Percentiles rank a stretch among this genome's conserved stretches.
phyloP scores from a whole-genome alignment of 805 yeast species.

The Barnettozyma sp. region DNA sequence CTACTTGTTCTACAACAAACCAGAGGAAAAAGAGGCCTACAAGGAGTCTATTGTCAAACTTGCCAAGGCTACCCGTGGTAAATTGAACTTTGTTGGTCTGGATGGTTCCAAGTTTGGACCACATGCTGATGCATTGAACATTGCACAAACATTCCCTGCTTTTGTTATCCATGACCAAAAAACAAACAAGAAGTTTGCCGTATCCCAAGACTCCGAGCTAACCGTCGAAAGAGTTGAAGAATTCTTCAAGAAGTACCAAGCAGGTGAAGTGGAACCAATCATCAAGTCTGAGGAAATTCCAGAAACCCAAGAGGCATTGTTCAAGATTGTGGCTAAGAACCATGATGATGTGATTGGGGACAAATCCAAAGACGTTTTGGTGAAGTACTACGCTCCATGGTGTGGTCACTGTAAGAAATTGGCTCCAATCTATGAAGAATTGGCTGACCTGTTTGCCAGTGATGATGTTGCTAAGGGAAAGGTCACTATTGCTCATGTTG shows the following conservation, averaged over 20 bases:
- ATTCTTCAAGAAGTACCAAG: constrained; percentile 57
- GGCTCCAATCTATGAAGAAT: constrained; percentile 83
- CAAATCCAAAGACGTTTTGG: constrained; percentile 60
- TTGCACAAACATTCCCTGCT: constrained; percentile 82
- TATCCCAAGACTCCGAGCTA: constrained; percentile 50
- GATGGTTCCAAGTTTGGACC: constrained; percentile 74
- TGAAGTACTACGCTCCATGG: constrained; percentile 96
- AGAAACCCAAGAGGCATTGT: constrained; percentile 67
- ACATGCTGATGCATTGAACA: constrained; percentile 81
- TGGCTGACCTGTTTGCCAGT: constrained; percentile 59
- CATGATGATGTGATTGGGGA: constrained; percentile 64
- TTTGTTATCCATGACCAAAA: constrained; percentile 76
- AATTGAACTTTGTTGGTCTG: constrained; percentile 80
- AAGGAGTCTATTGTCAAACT: constrained; percentile 46
- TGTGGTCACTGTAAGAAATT: constrained; percentile 93
- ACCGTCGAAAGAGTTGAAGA: constrained; percentile 47
- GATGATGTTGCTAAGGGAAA: constrained; percentile 42
- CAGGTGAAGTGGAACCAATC: constrained; percentile 62
- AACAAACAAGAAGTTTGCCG: constrained; percentile 69
- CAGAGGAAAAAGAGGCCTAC: constrained; percentile 57
- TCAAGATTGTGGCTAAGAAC: constrained; percentile 75
- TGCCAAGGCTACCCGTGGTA: constrained; percentile 73
- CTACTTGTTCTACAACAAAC: constrained; percentile 74
- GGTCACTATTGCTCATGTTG: constrained; percentile 77
- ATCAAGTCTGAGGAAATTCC: constrained; percentile 86